These are phyloP conservation scores for Chamaecrista fasciculata DNA, from an alignment of 306 rosid genomes.

Conservation along the genomic window DNA sequence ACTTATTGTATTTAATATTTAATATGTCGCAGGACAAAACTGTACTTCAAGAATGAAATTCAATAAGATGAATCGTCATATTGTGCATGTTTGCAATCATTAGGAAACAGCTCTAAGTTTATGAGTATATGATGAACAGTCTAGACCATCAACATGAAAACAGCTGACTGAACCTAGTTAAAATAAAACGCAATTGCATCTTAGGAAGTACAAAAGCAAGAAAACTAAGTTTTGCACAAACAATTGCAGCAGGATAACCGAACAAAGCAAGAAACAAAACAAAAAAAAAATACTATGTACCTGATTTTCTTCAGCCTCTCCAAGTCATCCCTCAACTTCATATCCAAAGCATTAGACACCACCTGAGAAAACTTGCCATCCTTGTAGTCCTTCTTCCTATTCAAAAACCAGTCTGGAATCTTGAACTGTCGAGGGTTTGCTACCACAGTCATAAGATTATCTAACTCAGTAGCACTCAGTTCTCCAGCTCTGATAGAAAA, in stretches of 20 bases:
- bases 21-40: not conserved
- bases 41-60: not conserved
- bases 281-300: too few relatives aligned
- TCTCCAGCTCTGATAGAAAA: slow-evolving; percentile 38
- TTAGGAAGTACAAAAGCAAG: not conserved
- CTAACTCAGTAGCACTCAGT: slow-evolving; percentile 45
- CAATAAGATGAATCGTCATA: not conserved
- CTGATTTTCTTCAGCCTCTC: slow-evolving; percentile 53
- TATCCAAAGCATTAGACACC: slow-evolving; percentile 45
- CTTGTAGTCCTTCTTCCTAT: slow-evolving; percentile 52
- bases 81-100: not conserved
- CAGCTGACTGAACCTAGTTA: not conserved
- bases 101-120: not conserved
- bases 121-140: not conserved
- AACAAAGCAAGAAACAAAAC: not conserved
- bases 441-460: slow-evolving; percentile 43
- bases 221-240: not conserved
- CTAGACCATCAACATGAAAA: not conserved
- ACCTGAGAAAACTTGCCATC: slow-evolving; percentile 49
- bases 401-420: slow-evolving; percentile 50
- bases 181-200: not conserved
- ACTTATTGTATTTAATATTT: not conserved
- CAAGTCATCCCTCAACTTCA: slow-evolving; percentile 52
- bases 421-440: too few relatives aligned
- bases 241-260: too few relatives aligned